Conservation (phyloP, 1,139 yeast species). For the Zygoascus sp. region DNA sequence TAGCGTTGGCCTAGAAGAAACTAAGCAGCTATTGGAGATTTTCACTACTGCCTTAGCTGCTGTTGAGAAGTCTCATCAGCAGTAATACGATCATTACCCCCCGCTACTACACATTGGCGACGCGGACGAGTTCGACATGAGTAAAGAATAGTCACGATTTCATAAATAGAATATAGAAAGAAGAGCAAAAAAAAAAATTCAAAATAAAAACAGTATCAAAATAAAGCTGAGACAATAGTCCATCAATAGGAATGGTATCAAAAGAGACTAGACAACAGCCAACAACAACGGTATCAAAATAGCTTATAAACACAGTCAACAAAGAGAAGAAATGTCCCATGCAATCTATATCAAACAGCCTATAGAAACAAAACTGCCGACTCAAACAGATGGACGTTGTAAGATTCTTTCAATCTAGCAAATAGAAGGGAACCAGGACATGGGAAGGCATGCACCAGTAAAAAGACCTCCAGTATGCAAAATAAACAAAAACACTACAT, state of each 20-base stretch:
- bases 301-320: not conserved
- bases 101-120: too few relatives aligned
- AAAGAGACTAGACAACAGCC: too few relatives aligned
- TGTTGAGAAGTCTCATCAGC: slow-evolving; percentile 12
- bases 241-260: too few relatives aligned
- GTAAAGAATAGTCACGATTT: too few relatives aligned
- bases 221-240: too few relatives aligned
- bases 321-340: slow-evolving; percentile 23
- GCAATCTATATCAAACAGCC: slow-evolving; percentile 30
- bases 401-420: slow-evolving; percentile 17
- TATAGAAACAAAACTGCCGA: slow-evolving; percentile 21
- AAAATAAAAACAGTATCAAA: too few relatives aligned
- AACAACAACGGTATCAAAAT: not conserved
- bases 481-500: not conserved
- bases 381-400: slow-evolving; percentile 29
- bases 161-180: too few relatives aligned
- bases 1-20: slow-evolving; percentile 66
- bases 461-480: slow-evolving; percentile 2
- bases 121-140: too few relatives aligned
- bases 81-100: not conserved
- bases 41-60: slow-evolving; percentile 36
- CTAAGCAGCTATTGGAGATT: slow-evolving; percentile 39
- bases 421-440: slow-evolving; percentile 6
- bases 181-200: too few relatives aligned
- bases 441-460: not conserved